Evolutionary conservation across 2,329 filamentous ascomycete species (phyloP), one percentile per base, ranked within the genome.

Genomic region (Graphiopsis chlorocephala): DNA sequence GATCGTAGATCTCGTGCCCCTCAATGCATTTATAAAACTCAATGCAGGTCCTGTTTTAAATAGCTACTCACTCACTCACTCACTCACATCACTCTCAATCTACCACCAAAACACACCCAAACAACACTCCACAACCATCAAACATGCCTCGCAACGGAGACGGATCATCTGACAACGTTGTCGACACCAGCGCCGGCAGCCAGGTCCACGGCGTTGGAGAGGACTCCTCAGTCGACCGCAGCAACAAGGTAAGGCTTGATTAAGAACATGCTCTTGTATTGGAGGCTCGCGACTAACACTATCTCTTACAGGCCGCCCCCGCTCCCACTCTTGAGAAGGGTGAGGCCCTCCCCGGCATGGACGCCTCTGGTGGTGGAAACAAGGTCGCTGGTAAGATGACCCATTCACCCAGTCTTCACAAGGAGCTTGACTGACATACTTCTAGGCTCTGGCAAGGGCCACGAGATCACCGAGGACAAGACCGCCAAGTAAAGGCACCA

Each of bases 301-400:
- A 6, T 4, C 15, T 29, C 7, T 58, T 29, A 6, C 35, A 79
- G 67, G 75, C 77, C 58, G 77, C 77, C 12, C 72, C 77, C 62
- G 69, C 74, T 61, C 78, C 78, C 47, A 73, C 76, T 50, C 61
- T 67, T 33, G 77, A 79, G 68, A 77, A 78, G 66, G 78, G 78
- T 65, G 74, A 74, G 64, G 74, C 72, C 4, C 53, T 78, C 52
- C 72, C 74, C 59, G 76, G 75, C 63, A 67, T 77, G 72, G 72
- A 70, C 65, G 76, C 73, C 14, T 75, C 72, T 15, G 76, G 76
- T 33, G 76, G 74, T 60, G 75, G 75, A 17, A 69, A 67, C 29
- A 65, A 61, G 8, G 71, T 45, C 25, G 28, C 60, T 55, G 48
- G 58, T 61, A 61, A 20, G 58, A 28, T 29, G 15, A 38, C 6